phyloP scores from a whole-genome alignment of 257 asterid species.

The Eucommia ulmoides region DNA sequence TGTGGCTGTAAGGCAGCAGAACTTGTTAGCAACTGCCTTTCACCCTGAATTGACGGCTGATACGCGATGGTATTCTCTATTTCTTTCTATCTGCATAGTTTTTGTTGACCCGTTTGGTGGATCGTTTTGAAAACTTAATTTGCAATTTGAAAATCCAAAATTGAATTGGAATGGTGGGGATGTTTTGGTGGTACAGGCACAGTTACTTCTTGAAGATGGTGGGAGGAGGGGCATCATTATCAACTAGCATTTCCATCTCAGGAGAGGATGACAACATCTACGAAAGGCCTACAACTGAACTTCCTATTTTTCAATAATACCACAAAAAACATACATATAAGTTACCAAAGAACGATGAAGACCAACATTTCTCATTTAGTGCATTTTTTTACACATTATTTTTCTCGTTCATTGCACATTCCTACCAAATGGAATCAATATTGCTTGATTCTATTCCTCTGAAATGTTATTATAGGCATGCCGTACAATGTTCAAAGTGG shows the following conservation, averaged over 20 bases:
- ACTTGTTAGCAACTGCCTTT: conserved; percentile 92
- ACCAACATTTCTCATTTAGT: too few relatives aligned
- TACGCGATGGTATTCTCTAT: conserved; percentile 25
- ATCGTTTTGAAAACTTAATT: too few relatives aligned
- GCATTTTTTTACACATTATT: too few relatives aligned
- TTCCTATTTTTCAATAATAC: conserved; percentile 33
- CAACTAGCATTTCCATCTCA: conserved; percentile 21
- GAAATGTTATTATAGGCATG: too few relatives aligned
- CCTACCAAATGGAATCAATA: too few relatives aligned
- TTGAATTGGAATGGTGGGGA: neutral
- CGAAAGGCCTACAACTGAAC: conserved; percentile 21
- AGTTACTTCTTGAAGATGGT: conserved; percentile 72
- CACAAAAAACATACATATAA: too few relatives aligned
- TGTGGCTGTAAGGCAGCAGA: conserved; percentile 95
- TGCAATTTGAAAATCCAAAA: neutral
- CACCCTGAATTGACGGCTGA: conserved; percentile 98
- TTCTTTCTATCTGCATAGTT: neutral
- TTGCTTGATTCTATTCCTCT: too few relatives aligned
- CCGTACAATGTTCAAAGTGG: too few relatives aligned
- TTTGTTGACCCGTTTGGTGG: too few relatives aligned
- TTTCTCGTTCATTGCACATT: too few relatives aligned
- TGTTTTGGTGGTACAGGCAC: conserved; percentile 43
- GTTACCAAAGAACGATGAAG: too few relatives aligned
- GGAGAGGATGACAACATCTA: conserved; percentile 12
- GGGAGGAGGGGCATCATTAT: conserved; percentile 33